A percentile compares a stretch with the other conserved stretches of the same genome.
Conservation (phyloP, 495 filamentous ascomycete genomes). For the Tuber magnatum region DNA sequence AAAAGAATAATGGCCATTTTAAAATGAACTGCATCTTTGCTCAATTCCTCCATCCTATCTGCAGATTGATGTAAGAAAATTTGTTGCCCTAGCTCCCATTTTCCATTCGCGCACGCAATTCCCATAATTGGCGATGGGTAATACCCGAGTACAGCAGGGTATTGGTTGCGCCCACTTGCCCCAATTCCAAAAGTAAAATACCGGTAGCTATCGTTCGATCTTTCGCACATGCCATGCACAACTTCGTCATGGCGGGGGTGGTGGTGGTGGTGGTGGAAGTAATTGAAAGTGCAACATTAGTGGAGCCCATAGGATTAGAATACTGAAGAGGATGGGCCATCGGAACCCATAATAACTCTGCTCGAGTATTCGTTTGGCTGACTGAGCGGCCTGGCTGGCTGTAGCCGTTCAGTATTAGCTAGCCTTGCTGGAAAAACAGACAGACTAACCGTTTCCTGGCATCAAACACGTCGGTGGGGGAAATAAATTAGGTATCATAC, state of each 20-base stretch:
- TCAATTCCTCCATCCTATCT: background rate
- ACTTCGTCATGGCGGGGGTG: background rate
- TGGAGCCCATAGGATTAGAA: background rate
- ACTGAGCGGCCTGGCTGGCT: background rate
- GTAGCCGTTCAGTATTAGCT: background rate
- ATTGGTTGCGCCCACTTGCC: background rate
- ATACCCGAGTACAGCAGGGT: background rate
- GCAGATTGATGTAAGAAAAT: constrained; percentile 4
- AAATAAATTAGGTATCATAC: constrained; percentile 1
- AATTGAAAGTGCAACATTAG: background rate
- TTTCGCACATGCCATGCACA: constrained; percentile 1
- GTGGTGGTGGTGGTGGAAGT: background rate
- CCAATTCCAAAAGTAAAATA: background rate
- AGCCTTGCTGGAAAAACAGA: background rate
- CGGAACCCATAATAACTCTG: background rate
- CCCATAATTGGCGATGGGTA: background rate
- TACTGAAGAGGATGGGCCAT: background rate
- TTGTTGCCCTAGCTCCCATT: background rate
- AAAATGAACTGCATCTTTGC: constrained; percentile 1
- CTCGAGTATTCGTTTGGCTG: background rate
- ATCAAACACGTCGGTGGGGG: background rate
- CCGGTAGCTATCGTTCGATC: constrained; percentile 6
- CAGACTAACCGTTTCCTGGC: background rate
- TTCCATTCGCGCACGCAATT: background rate
- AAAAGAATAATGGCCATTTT: background rate